phyloP scores from a whole-genome alignment of 257 asterid species.

The Forsythia suspensa region DNA sequence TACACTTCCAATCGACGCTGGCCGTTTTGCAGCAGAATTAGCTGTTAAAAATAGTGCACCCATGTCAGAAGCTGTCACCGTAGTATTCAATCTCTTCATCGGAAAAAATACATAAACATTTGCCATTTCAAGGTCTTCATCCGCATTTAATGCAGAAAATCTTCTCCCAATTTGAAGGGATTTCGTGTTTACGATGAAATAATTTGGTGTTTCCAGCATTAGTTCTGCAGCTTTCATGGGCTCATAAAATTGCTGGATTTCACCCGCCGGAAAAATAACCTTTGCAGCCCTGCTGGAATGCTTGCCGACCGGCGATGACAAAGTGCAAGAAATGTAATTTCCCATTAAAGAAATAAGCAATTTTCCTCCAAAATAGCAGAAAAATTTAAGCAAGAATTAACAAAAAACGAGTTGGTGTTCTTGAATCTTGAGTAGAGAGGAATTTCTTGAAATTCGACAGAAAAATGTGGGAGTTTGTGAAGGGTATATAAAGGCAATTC shows the following conservation, averaged over 20 bases:
- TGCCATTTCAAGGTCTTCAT: slow-evolving; percentile 77
- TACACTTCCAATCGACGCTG: slow-evolving; percentile 31
- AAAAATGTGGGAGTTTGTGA: not conserved
- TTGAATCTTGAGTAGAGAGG: not conserved
- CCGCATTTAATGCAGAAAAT: slow-evolving; percentile 72
- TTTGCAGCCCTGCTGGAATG: slow-evolving; percentile 29
- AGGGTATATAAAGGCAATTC: not conserved
- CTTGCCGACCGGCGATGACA: slow-evolving; percentile 30
- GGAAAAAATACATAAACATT: slow-evolving; percentile 66
- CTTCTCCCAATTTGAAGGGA: slow-evolving; percentile 71
- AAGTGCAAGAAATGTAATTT: slow-evolving; percentile 46
- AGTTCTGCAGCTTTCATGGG: slow-evolving; percentile 55
- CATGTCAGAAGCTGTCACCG: slow-evolving; percentile 69
- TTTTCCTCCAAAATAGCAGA: not conserved
- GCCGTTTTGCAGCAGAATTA: slow-evolving; percentile 49
- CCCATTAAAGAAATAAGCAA: slow-evolving; percentile 34
- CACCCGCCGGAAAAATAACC: slow-evolving; percentile 63
- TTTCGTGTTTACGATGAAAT: slow-evolving; percentile 52
- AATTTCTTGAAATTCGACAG: not conserved
- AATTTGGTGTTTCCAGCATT: slow-evolving; percentile 60
- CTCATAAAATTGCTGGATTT: slow-evolving; percentile 37
- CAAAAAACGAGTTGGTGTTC: no score
- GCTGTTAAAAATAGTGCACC: slow-evolving; percentile 65
- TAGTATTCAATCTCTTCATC: slow-evolving; percentile 64
- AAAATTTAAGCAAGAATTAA: not conserved